phyloP scores from a whole-genome alignment of 2,329 filamentous ascomycete genomes.

The Alternaria burnsii region DNA sequence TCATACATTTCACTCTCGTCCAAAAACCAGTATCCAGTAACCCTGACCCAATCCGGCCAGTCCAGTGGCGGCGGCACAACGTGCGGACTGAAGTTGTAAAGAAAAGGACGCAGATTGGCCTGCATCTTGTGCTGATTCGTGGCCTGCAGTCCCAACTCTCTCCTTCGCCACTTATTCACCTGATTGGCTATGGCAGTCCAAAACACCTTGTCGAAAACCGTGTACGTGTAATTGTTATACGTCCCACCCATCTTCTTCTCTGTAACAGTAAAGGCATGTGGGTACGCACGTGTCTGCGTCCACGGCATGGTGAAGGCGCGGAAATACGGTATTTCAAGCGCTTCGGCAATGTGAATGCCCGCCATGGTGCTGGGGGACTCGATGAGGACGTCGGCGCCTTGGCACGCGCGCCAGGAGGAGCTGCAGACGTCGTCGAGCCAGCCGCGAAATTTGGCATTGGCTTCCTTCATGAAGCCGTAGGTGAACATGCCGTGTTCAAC shows the following conservation, averaged over 20 bases:
- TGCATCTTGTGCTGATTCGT: slow-evolving; percentile 92
- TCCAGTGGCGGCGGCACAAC: slow-evolving; percentile 95
- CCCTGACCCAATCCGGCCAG: slow-evolving; percentile 96
- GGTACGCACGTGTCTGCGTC: slow-evolving; percentile 94
- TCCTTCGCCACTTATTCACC: slow-evolving; percentile 91
- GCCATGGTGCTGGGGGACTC: slow-evolving; percentile 97
- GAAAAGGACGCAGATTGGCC: slow-evolving; percentile 94
- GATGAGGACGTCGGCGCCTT: slow-evolving; percentile 88
- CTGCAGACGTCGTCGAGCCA: slow-evolving; percentile 91
- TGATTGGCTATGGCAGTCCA: slow-evolving; percentile 93
- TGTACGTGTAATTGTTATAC: slow-evolving; percentile 94
- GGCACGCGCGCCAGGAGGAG: slow-evolving; percentile 83
- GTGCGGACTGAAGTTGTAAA: slow-evolving; percentile 95
- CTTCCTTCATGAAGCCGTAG: slow-evolving; percentile 86
- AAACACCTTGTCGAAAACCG: slow-evolving; percentile 96
- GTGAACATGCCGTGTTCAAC: slow-evolving; percentile 99
- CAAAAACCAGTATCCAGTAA: slow-evolving; percentile 98
- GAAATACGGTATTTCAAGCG: slow-evolving; percentile 92
- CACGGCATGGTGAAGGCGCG: slow-evolving; percentile 98
- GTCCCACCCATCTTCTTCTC: slow-evolving; percentile 93
- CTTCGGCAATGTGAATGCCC: slow-evolving; percentile 96
- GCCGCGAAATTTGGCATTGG: slow-evolving; percentile 76
- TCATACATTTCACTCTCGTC: slow-evolving; percentile 75
- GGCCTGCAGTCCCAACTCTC: slow-evolving; percentile 76
- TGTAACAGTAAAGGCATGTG: slow-evolving; percentile 93